Evolutionary conservation across 345 rosid species (phyloP).

Genomic region (Orychophragmus violaceus): DNA sequence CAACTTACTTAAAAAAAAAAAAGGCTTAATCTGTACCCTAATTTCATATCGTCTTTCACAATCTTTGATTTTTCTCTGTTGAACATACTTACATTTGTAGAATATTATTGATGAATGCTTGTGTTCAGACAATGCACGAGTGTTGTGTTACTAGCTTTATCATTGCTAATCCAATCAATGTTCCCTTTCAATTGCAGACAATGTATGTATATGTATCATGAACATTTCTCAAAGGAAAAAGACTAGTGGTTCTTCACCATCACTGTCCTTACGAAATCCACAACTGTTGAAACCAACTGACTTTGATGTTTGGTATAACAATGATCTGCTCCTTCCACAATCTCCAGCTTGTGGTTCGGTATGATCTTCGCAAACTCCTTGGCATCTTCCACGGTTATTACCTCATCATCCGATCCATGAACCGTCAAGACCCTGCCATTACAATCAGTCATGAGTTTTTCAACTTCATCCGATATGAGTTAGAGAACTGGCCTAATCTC

Average conservation of each 20-base stretch:
- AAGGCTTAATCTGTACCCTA: no score
- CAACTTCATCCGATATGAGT: no score
- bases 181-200: no score
- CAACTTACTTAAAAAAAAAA: not conserved
- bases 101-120: no score
- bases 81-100: no score
- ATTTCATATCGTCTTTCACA: no score
- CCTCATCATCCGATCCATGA: constrained; percentile 61
- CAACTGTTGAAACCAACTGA: constrained; percentile 42
- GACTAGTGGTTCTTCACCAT: constrained; percentile 18
- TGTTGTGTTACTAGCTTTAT: no score
- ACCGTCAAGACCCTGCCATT: constrained; percentile 59
- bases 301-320: constrained; percentile 52
- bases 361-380: constrained; percentile 61
- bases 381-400: constrained; percentile 62
- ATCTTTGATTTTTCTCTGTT: no score
- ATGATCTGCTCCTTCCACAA: constrained; percentile 65
- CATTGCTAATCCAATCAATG: no score
- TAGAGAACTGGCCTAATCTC: no score
- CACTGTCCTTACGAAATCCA: constrained; percentile 42
- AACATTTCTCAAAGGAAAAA: not conserved
- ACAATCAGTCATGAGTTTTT: no score
- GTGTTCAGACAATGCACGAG: no score
- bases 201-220: not conserved
- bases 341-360: constrained; percentile 53